Evolutionary conservation across 345 rosid species (phyloP).

Genomic region (Odontarrhena argentea): DNA sequence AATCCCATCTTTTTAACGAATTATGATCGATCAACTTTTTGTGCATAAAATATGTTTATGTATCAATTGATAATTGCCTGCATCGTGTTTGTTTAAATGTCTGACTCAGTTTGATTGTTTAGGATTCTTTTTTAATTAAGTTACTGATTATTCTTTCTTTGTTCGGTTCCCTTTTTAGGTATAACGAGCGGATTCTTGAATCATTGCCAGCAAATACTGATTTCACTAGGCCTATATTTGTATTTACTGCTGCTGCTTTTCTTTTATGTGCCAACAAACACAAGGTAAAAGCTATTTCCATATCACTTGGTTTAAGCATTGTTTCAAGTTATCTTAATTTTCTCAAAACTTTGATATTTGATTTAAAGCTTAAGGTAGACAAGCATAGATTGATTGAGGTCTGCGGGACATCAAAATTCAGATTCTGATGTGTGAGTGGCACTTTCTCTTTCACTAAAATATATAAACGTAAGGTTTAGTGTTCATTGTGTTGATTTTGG

Average conservation of each 20-base stretch:
- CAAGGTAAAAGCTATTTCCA: constrained; percentile 46
- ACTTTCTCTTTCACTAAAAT: background rate
- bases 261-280: constrained; percentile 70
- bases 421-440: constrained; percentile 64
- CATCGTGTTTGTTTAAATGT: constrained; percentile 14
- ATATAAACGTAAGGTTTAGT: no score
- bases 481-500: background rate
- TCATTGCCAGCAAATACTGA: constrained; percentile 72
- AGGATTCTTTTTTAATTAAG: background rate
- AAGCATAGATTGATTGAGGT: constrained; percentile 71
- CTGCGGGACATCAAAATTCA: constrained; percentile 77
- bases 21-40: no score
- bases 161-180: constrained; percentile 42
- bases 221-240: constrained; percentile 54
- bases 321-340: constrained; percentile 1
- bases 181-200: constrained; percentile 66
- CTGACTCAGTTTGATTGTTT: background rate
- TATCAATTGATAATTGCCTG: background rate
- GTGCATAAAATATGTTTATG: background rate
- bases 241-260: constrained; percentile 80
- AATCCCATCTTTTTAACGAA: no score
- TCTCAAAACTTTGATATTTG: constrained; percentile 12
- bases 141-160: background rate
- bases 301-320: background rate
- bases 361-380: constrained; percentile 72